These are phyloP conservation scores for Monilinia fructicola DNA, from an alignment of 2,329 filamentous ascomycete genomes.

Conservation along the genomic window DNA sequence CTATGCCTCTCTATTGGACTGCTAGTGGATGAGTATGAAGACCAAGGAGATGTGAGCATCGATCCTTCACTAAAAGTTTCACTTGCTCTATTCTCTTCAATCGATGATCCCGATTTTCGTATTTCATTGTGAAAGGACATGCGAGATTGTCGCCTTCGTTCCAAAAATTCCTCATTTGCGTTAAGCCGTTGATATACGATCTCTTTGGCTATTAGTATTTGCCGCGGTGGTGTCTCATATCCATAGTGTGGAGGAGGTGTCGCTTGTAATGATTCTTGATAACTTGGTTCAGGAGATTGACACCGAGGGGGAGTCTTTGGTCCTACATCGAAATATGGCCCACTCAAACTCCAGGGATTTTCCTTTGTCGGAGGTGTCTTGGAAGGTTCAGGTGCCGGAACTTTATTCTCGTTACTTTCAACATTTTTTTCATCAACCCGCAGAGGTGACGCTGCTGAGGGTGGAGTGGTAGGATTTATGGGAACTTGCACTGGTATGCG, in stretches of 20 bases:
- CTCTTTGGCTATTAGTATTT: slow-evolving; percentile 34
- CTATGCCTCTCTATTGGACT: slow-evolving; percentile 32
- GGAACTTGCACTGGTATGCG: background rate
- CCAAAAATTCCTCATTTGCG: slow-evolving; percentile 38
- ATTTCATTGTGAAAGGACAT: slow-evolving; percentile 35
- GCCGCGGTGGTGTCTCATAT: slow-evolving; percentile 30
- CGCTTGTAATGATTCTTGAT: slow-evolving; percentile 15
- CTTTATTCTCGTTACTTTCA: slow-evolving; percentile 13
- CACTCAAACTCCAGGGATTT: slow-evolving; percentile 21
- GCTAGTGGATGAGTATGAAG: slow-evolving; percentile 20
- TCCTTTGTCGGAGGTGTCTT: background rate
- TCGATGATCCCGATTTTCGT: slow-evolving; percentile 31
- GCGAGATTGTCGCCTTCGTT: slow-evolving; percentile 33
- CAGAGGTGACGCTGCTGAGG: background rate
- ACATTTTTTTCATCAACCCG: background rate
- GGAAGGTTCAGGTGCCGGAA: background rate
- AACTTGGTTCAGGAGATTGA: slow-evolving; percentile 15
- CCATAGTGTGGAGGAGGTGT: slow-evolving; percentile 22
- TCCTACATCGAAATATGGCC: slow-evolving; percentile 23
- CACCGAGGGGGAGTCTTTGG: slow-evolving; percentile 29
- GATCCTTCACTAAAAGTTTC: slow-evolving; percentile 26
- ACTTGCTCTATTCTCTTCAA: slow-evolving; percentile 30
- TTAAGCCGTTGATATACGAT: slow-evolving; percentile 31
- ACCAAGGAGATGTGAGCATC: slow-evolving; percentile 17
- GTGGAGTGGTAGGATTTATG: background rate